Evolutionary conservation across 2,329 filamentous ascomycete genomes (phyloP).

Genomic region (Clarireedia paspali): DNA sequence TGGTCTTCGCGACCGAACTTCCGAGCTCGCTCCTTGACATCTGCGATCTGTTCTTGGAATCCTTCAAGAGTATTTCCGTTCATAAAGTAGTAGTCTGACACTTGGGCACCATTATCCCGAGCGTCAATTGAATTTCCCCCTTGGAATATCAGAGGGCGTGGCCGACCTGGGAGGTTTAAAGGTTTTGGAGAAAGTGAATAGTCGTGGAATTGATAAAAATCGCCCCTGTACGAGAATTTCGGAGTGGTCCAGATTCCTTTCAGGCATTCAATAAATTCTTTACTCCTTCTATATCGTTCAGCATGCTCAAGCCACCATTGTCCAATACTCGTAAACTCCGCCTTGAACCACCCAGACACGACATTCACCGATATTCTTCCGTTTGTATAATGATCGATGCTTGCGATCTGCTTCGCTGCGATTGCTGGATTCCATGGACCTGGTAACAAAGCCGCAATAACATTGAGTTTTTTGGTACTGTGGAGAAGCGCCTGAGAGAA

Average conservation of each 20-base stretch:
- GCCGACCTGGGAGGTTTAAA: conserved; percentile 34
- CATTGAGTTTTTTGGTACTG: conserved; percentile 39
- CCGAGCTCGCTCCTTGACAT: conserved; percentile 39
- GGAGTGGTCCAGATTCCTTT: conserved; percentile 43
- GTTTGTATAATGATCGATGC: conserved; percentile 44
- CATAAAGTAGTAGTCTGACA: conserved; percentile 47
- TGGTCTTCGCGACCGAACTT: conserved; percentile 37
- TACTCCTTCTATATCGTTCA: conserved; percentile 40
- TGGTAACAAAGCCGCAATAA: conserved; percentile 44
- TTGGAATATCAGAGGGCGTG: conserved; percentile 45
- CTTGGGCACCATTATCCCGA: conserved; percentile 39
- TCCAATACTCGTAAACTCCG: conserved; percentile 43
- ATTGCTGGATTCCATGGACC: conserved; percentile 44
- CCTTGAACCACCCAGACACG: conserved; percentile 47
- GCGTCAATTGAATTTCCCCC: conserved; percentile 45
- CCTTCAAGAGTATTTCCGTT: conserved; percentile 48
- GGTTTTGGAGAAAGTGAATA: conserved; percentile 44
- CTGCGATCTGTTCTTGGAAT: conserved; percentile 41
- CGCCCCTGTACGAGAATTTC: conserved; percentile 42
- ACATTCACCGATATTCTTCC: conserved; percentile 45
- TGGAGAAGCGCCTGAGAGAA: conserved; percentile 43
- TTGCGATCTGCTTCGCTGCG: conserved; percentile 45
- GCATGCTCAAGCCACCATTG: conserved; percentile 49
- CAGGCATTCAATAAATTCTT: conserved; percentile 44
- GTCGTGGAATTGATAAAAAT: conserved; percentile 46